These are phyloP conservation scores for Colletotrichum tropicale DNA, from an alignment of 2,329 filamentous ascomycete species.

Conservation along the genomic window DNA sequence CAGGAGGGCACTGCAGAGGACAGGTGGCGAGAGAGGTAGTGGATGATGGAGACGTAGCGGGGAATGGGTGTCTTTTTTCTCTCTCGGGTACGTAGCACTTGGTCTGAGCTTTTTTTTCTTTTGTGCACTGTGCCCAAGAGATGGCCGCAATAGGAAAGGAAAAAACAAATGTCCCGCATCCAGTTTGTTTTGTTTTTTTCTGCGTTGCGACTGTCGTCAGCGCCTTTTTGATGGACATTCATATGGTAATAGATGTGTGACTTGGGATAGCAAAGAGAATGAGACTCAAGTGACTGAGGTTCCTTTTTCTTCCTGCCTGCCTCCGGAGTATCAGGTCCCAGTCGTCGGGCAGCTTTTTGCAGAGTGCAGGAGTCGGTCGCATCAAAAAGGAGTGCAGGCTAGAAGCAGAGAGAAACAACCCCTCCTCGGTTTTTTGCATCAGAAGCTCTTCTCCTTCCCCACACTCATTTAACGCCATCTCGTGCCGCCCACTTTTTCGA, in stretches of 20 bases:
- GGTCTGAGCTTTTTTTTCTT: not conserved
- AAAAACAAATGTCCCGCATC: slow-evolving; percentile 15
- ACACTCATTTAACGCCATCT: slow-evolving; percentile 19
- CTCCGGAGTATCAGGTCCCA: not conserved
- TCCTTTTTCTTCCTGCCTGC: not conserved
- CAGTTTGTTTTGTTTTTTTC: not conserved
- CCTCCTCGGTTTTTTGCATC: slow-evolving; percentile 8
- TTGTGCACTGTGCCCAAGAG: not conserved
- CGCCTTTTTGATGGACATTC: not conserved
- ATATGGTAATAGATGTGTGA: not conserved
- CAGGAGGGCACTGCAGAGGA: not conserved
- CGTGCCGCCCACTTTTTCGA: not conserved
- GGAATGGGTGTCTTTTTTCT: not conserved
- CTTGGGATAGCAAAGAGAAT: not conserved
- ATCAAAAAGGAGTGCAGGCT: not conserved
- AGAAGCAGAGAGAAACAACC: slow-evolving; percentile 14
- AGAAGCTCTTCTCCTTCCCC: slow-evolving; percentile 15
- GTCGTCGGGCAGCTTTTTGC: not conserved
- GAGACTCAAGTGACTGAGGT: not conserved
- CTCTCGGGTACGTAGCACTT: not conserved
- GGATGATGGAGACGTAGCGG: not conserved
- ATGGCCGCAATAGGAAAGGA: slow-evolving; percentile 15
- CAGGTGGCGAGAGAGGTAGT: not conserved
- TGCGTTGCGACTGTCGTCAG: not conserved
- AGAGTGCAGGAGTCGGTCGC: not conserved